phyloP scores from a whole-genome alignment of 2,329 filamentous ascomycete species.

The Blumeriella jaapii region DNA sequence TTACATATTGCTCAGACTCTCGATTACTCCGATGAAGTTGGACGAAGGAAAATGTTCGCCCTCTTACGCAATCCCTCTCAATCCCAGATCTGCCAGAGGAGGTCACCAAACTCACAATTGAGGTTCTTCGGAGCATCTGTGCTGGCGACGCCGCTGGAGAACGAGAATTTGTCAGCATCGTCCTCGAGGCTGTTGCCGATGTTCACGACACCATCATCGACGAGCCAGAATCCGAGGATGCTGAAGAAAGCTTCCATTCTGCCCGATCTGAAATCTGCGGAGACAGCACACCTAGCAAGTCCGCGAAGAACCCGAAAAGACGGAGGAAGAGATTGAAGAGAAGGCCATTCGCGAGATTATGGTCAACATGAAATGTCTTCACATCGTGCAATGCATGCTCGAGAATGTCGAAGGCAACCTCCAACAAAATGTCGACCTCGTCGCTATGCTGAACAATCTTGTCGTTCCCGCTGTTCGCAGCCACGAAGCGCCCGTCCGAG shows the following conservation, averaged over 20 bases:
- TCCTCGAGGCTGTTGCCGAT: slow-evolving; percentile 89
- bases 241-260: slow-evolving; percentile 88
- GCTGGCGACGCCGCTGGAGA: slow-evolving; percentile 63
- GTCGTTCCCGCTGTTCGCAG: slow-evolving; percentile 91
- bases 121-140: slow-evolving; percentile 74
- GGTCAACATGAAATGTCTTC: slow-evolving; percentile 96
- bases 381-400: slow-evolving; percentile 96
- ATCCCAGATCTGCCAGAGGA: slow-evolving; percentile 84
- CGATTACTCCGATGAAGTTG: slow-evolving; percentile 96
- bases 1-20: slow-evolving; percentile 84
- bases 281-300: slow-evolving; percentile 41
- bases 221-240: slow-evolving; percentile 43
- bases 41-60: slow-evolving; percentile 89
- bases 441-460: slow-evolving; percentile 95
- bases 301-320: slow-evolving; percentile 31
- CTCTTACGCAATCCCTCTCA: slow-evolving; percentile 78
- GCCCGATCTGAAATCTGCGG: slow-evolving; percentile 75
- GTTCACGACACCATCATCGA: slow-evolving; percentile 89
- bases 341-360: slow-evolving; percentile 85
- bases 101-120: slow-evolving; percentile 76
- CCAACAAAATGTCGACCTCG: slow-evolving; percentile 81
- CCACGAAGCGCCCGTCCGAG: slow-evolving; percentile 84
- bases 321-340: slow-evolving; percentile 53
- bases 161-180: slow-evolving; percentile 71
- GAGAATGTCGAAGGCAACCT: slow-evolving; percentile 82